These are phyloP conservation scores for Stipa capillata DNA, from an alignment of 176 grass and related monocot species.

Conservation along the genomic window DNA sequence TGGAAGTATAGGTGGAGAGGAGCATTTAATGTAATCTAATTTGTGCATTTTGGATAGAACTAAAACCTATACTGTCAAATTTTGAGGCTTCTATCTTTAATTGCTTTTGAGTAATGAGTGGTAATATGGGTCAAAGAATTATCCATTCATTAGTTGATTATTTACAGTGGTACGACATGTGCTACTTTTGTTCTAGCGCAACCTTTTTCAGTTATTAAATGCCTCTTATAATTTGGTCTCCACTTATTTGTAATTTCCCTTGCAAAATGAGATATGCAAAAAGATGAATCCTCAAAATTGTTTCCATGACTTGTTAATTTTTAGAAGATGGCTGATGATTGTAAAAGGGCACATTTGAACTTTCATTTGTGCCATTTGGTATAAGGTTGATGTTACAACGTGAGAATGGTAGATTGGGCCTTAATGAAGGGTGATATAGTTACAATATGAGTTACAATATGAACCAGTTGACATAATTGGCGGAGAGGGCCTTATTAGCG, in stretches of 20 bases:
- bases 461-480: background rate
- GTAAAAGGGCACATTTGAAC: background rate
- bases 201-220: background rate
- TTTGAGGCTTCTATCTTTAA: background rate
- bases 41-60: background rate
- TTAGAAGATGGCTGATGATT: background rate
- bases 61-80: background rate
- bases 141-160: background rate
- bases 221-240: background rate
- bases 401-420: background rate
- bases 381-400: background rate
- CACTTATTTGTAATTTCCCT: background rate
- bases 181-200: background rate
- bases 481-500: too few species aligned
- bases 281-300: background rate
- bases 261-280: background rate
- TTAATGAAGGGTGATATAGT: background rate
- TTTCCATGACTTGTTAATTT: background rate
- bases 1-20: background rate
- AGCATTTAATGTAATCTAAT: background rate
- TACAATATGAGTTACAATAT: background rate
- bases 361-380: background rate
- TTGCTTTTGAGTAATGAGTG: background rate
- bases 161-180: background rate
- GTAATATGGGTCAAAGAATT: background rate